Conservation (phyloP, 2,329 filamentous ascomycete species). For the Pyricularia sp. region DNA sequence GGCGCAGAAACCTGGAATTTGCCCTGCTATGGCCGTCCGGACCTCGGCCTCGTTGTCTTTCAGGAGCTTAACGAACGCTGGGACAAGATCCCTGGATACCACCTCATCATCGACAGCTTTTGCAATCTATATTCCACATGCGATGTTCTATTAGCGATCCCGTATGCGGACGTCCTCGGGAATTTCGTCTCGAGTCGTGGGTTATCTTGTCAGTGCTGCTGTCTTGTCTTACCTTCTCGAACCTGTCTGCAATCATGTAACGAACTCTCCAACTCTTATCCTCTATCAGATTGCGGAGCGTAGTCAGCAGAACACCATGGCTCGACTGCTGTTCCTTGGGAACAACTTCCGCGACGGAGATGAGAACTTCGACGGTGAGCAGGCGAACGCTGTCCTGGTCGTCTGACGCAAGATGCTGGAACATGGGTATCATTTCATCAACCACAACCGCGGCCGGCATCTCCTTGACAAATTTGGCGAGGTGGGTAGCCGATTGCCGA, state of each 20-base stretch:
- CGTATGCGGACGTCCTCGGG: neutral
- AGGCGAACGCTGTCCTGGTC: conserved; percentile 97
- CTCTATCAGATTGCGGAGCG: conserved; percentile 86
- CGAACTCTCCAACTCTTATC: conserved; percentile 99
- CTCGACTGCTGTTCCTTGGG: conserved; percentile 97
- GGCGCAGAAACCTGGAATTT: conserved; percentile 94
- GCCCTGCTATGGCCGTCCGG: conserved; percentile 89
- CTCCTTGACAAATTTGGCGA: conserved; percentile 95
- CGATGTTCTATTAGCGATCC: neutral
- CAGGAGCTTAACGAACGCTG: conserved; percentile 92
- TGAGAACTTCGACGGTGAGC: conserved; percentile 91
- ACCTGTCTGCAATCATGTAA: conserved; percentile 98
- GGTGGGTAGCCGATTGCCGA: conserved; percentile 89
- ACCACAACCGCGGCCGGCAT: conserved; percentile 89
- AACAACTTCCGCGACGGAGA: conserved; percentile 92
- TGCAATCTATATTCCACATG: conserved; percentile 57
- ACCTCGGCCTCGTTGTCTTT: conserved; percentile 98
- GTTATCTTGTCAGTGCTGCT: neutral
- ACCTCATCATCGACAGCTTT: conserved; percentile 98
- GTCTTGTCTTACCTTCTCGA: conserved; percentile 69
- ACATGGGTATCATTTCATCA: conserved; percentile 97
- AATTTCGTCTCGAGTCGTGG: neutral
- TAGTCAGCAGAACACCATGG: conserved; percentile 85
- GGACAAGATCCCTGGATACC: conserved; percentile 84
- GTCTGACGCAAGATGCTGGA: conserved; percentile 91